phyloP scores from a whole-genome alignment of 257 asterid species.

The Jasminum sambac region DNA sequence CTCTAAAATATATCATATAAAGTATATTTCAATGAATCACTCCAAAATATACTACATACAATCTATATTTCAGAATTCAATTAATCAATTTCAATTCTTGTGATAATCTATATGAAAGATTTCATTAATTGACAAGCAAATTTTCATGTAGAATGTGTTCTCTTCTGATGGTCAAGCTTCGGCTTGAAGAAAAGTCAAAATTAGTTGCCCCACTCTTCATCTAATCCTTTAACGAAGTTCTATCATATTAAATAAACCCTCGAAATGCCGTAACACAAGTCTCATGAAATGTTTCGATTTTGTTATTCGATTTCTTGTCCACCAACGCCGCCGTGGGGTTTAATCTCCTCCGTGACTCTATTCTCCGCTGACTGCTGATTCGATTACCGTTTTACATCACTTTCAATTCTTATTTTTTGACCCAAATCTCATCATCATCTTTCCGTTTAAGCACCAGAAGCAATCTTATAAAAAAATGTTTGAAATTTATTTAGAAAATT shows the following conservation, averaged over 20 bases:
- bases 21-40: too few relatives aligned
- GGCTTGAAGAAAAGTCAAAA: slow-evolving; percentile 14
- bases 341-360: neutral
- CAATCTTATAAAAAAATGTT: neutral
- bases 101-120: neutral
- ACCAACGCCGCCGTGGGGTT: slow-evolving; percentile 29
- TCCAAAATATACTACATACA: too few relatives aligned
- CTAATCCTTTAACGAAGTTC: neutral
- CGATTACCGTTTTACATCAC: slow-evolving; percentile 20
- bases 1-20: too few relatives aligned
- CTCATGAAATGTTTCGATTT: slow-evolving; percentile 1
- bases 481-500: slow-evolving; percentile 14
- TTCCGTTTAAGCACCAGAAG: neutral
- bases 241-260: neutral
- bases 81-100: too few relatives aligned
- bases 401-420: slow-evolving; percentile 24
- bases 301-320: neutral
- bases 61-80: too few relatives aligned
- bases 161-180: neutral
- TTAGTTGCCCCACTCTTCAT: slow-evolving; percentile 20
- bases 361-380: slow-evolving; percentile 33
- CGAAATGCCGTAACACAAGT: slow-evolving; percentile 5
- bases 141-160: neutral
- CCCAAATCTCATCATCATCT: slow-evolving; percentile 14
- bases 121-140: neutral